Evolutionary conservation across 2,329 filamentous ascomycete species (phyloP).

Genomic region (Colletotrichum endophyticum): DNA sequence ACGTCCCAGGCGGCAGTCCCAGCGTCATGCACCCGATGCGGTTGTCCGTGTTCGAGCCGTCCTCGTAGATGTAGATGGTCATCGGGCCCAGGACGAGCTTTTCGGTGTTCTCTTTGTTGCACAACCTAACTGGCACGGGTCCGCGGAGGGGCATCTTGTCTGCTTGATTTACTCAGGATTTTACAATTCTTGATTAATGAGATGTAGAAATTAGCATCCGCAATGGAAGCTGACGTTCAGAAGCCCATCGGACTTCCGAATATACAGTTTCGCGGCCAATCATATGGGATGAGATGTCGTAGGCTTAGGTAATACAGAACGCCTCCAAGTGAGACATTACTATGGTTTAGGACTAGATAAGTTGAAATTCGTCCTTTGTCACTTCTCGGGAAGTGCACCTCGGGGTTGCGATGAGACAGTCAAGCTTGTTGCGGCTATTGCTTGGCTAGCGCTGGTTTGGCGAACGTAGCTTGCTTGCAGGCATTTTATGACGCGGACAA

Average conservation of each 20-base stretch:
- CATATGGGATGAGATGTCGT: neutral
- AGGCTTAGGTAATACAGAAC: neutral
- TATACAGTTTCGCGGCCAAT: neutral
- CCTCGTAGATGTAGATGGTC: conserved; percentile 38
- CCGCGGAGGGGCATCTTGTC: conserved; percentile 36
- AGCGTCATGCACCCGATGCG: conserved; percentile 35
- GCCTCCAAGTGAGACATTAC: neutral
- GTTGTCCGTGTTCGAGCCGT: conserved; percentile 37
- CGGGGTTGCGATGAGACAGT: neutral
- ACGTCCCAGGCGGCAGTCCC: conserved; percentile 32
- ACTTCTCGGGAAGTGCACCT: neutral
- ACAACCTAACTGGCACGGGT: conserved; percentile 31
- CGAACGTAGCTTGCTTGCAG: neutral
- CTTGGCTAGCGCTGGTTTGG: neutral
- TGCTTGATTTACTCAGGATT: neutral
- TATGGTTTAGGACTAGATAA: neutral
- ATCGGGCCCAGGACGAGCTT: conserved; percentile 34
- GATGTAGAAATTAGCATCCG: neutral
- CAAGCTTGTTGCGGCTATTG: neutral
- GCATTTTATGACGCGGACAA: neutral
- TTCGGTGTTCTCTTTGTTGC: conserved; percentile 33
- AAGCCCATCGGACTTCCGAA: neutral
- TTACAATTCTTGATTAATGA: neutral
- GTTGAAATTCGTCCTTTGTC: neutral
- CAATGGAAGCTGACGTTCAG: neutral